Evolutionary conservation across 495 filamentous ascomycete species (phyloP), one percentile per base, ranked within the genome.

Genomic region (Choiromyces venosus): DNA sequence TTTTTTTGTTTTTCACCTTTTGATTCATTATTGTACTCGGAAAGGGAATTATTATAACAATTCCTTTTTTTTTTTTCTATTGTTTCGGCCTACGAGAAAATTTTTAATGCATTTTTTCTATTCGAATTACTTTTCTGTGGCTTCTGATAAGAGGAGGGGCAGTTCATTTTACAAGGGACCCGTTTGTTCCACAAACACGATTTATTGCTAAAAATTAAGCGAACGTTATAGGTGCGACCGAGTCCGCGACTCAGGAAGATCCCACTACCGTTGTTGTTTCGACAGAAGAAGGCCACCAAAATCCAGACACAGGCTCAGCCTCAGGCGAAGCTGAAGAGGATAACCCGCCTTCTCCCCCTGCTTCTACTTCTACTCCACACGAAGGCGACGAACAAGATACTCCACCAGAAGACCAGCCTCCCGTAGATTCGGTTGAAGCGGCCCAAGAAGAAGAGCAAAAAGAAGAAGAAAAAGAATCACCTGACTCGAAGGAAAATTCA

Each of bases 161-260:
- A 33, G 52, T 61, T 61, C 33, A 61, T 61, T 61, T 61, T 61
- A 61, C 52, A 61, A 16, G 52, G 52, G 33, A 61, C 52, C 52
- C 52, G 12, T 61, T 61, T 4, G 52, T 61, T 61, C 25, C 52
- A 61, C 52, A 61, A 61, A 61, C 52, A 61, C 52, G 10, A 33
- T 61, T 61, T 33, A 29, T 61, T 61, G 52, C 52, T 61, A 61
- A 61, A 61, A 61, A 61, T 61, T 61, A 61, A 61, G 52, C 52
- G 52, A 61, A 14, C 25, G 25, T 33, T 12, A 61, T 61, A 61
- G 52, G 52, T 61, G 52, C 52, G 52, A 61, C 52, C 52, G 52
- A 61, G 52, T 61, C 52, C 3, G 52, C 52, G 52, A 61, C 52
- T 61, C 52, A 61, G 52, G 52, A 61, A 61, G 52, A 61, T 12